Evolutionary conservation across 2,329 filamentous ascomycete species (phyloP).

Genomic region (Exophiala sideris): DNA sequence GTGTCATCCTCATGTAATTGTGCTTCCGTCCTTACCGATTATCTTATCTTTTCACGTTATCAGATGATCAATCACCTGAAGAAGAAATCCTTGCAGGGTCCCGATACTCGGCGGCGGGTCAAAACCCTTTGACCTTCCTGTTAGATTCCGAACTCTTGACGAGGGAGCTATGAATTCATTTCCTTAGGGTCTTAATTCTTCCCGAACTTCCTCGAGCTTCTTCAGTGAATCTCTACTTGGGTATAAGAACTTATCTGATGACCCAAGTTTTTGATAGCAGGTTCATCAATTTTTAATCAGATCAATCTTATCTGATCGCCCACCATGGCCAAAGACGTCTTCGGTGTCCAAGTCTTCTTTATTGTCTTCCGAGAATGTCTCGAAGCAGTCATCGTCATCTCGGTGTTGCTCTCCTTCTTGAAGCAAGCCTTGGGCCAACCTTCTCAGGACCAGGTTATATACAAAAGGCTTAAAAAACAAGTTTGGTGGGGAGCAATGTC

Average conservation of each 20-base stretch:
- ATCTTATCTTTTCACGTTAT: conserved; percentile 3
- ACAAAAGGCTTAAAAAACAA: conserved; percentile 67
- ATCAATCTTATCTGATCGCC: conserved; percentile 8
- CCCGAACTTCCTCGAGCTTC: neutral
- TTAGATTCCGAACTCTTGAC: neutral
- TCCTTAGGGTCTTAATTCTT: neutral
- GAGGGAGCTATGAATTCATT: neutral
- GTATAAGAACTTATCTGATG: neutral
- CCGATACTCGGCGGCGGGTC: too few relatives aligned
- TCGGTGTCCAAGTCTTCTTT: conserved; percentile 81
- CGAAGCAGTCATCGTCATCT: conserved; percentile 80
- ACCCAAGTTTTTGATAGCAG: neutral
- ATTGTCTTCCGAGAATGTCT: conserved; percentile 83
- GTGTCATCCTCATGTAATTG: neutral
- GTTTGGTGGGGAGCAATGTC: conserved; percentile 62
- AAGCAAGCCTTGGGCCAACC: conserved; percentile 70
- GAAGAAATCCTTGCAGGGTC: too few relatives aligned
- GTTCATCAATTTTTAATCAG: neutral
- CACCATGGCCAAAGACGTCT: conserved; percentile 64
- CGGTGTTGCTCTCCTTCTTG: conserved; percentile 79
- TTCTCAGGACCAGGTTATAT: conserved; percentile 57
- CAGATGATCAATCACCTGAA: conserved; percentile 2
- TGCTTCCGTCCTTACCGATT: neutral
- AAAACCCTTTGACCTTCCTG: neutral
- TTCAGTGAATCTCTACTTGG: neutral